These are phyloP conservation scores for Phytophthora nicotianae DNA, from an alignment of 352 stramenopile genomes.

Conservation along the genomic window DNA sequence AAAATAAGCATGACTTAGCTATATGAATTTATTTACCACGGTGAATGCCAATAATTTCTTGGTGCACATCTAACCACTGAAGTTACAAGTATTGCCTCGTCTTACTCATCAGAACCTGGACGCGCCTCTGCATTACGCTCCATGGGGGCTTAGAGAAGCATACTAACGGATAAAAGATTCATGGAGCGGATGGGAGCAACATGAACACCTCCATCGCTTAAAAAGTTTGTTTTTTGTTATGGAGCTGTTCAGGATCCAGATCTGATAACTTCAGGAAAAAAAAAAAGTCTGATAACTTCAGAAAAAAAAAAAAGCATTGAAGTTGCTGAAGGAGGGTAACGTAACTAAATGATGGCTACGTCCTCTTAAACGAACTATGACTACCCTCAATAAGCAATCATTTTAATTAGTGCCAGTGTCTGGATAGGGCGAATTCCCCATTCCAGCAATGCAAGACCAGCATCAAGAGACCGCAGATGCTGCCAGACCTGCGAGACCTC, in stretches of 20 bases:
- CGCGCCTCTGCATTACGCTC: constrained; percentile 13
- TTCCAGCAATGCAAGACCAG: constrained; percentile 21
- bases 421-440: constrained; percentile 27
- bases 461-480: background rate
- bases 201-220: background rate
- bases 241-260: background rate
- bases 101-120: constrained; percentile 12
- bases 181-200: constrained; percentile 1
- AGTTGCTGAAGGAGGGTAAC: constrained; percentile 6
- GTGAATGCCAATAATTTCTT: background rate
- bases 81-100: background rate
- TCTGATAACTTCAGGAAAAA: constrained; percentile 13
- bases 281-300: constrained; percentile 11
- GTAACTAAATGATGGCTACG: constrained; percentile 3
- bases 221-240: background rate
- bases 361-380: constrained; percentile 2
- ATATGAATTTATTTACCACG: background rate
- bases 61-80: constrained; percentile 5
- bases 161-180: constrained; percentile 14
- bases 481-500: background rate
- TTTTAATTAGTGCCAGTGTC: constrained; percentile 19
- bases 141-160: constrained; percentile 1
- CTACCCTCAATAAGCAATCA: constrained; percentile 1
- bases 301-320: constrained; percentile 12
- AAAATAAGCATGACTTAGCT: background rate